Evolutionary conservation across 2,329 filamentous ascomycete genomes (phyloP), one percentile per base, ranked within the genome.

Genomic region (Phaeosphaeriaceae sp.): DNA sequence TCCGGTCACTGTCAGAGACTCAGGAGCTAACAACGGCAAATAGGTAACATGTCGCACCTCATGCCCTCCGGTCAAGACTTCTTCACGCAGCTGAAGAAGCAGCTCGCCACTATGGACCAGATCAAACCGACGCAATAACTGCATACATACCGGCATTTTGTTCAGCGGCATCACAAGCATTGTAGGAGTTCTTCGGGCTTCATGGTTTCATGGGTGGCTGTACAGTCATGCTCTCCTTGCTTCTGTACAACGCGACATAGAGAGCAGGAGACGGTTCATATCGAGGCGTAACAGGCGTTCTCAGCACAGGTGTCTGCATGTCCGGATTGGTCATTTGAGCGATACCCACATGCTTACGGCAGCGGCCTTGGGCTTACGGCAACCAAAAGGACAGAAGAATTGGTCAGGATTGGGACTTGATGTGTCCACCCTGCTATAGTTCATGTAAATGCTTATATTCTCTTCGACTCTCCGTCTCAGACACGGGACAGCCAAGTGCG

Each of bases 1-100:
- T n/a, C 15, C 15, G 15, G 13, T 11, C 15, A 33, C n/a, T 11
- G 48, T 62, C 20, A 48, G 13, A 11, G 21, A 19, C 7, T 15
- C 11, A 4, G 4, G n/a, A n/a, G 25, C 40, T 13, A 54, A 51
- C 71, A 59, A 73, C 64, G 48, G 24, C 17, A 31, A 48, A 36
- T 64, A 77, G 75, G 74, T 51, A 74, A 69, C 56, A 75, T 74
- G 68, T 65, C 72, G 31, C 73, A 78, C 59, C 66, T 75, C n/a
- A 80, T 81, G 79, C 78, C 79, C 17, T 78, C 73, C 36, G 77
- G 78, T 27, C 78, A 81, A 61, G 74, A 78, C 58, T 82, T 82
- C 70, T 80, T 80, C 66, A 74, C 72, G 20, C 76, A 80, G 56
- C 73, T 82, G 48, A 78, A 78, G 63, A 82, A 82, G 76, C 79